A percentile compares a stretch with the other conserved stretches of the same genome.
Evolutionary conservation across 1,284 basidiomycete species (phyloP).

Genomic region (Xerocomus minutiporus): DNA sequence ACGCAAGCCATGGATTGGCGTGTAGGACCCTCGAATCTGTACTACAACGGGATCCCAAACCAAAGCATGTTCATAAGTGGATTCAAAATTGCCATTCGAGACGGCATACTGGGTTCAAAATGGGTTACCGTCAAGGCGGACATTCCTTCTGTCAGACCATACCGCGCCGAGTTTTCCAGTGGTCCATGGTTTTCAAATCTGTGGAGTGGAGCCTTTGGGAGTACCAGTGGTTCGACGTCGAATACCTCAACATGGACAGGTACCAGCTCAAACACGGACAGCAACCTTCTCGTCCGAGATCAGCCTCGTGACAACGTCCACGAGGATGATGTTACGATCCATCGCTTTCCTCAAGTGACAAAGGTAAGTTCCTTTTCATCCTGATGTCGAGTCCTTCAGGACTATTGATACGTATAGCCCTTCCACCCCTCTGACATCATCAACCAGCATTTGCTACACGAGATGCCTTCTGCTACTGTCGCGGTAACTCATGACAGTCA

Average conservation of each 20-base stretch:
- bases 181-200: neutral
- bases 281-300: neutral
- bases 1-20: conserved; percentile 15
- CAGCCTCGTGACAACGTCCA: neutral
- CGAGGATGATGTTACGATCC: conserved; percentile 1
- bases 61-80: conserved; percentile 21
- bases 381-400: neutral
- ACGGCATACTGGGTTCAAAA: conserved; percentile 5
- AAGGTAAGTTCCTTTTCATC: neutral
- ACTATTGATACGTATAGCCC: neutral
- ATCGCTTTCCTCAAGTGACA: conserved; percentile 8
- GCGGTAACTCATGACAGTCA: conserved; percentile 5
- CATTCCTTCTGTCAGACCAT: conserved; percentile 2
- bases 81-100: conserved; percentile 15
- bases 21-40: conserved; percentile 13
- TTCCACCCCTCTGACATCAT: conserved; percentile 19
- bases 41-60: conserved; percentile 14
- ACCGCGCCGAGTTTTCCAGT: neutral
- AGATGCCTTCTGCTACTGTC: conserved; percentile 9
- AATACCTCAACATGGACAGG: neutral
- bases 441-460: conserved; percentile 13
- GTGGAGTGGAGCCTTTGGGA: neutral
- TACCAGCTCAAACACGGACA: neutral
- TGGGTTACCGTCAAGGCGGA: conserved; percentile 3
- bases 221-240: neutral